phyloP scores from a whole-genome alignment of 169 alveolate species.

The Prorocentrum cordatum region DNA sequence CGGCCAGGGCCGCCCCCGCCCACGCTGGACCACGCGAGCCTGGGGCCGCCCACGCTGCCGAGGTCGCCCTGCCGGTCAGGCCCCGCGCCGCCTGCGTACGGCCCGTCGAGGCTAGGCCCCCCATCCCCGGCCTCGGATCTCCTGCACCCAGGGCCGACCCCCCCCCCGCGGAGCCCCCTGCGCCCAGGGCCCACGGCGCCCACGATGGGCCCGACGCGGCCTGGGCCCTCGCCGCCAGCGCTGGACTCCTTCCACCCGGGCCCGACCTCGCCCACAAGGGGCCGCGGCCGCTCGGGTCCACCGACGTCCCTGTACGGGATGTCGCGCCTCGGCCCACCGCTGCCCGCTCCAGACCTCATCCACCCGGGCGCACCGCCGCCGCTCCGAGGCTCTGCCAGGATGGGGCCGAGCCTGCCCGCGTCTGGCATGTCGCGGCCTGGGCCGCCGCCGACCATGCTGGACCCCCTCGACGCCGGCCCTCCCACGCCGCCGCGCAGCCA shows the following conservation, averaged over 20 bases:
- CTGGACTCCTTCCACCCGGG: conserved; percentile 5
- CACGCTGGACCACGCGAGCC: not conserved
- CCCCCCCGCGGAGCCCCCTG: not conserved
- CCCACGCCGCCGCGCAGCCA: no score
- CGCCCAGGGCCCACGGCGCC: not conserved
- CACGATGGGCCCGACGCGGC: not conserved
- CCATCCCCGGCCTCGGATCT: no score
- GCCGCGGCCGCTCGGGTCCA: not conserved
- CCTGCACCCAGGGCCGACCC: not conserved
- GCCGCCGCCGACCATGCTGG: no score
- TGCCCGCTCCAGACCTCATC: not conserved
- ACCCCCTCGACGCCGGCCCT: no score
- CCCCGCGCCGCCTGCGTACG: not conserved
- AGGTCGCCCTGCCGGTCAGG: not conserved
- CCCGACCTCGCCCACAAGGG: not conserved
- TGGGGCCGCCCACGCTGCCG: not conserved
- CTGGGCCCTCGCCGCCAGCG: not conserved
- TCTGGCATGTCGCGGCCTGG: no score
- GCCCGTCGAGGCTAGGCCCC: not conserved
- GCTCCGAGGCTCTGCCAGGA: not conserved
- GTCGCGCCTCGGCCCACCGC: not conserved
- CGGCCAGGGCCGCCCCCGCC: not conserved
- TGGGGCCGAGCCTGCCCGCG: not conserved
- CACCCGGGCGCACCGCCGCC: not conserved
- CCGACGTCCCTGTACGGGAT: not conserved